A percentile compares a stretch with the other conserved stretches of the same genome.
These are phyloP conservation scores for Candida gorgasii DNA, from an alignment of 805 yeast genomes.

Conservation along the genomic window DNA sequence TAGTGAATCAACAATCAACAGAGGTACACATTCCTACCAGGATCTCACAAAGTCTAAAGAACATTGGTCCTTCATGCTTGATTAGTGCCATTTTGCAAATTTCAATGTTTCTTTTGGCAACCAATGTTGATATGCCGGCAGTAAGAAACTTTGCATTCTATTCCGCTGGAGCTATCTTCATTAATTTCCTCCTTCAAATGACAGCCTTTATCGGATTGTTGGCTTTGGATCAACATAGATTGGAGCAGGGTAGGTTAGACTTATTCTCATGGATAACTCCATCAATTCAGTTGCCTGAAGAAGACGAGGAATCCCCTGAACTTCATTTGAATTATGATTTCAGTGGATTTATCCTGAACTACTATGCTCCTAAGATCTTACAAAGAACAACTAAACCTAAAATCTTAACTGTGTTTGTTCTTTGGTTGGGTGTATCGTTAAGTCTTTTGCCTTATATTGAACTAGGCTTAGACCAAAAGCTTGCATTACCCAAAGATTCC, in stretches of 20 bases:
- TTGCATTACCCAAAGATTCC: slow-evolving; percentile 83
- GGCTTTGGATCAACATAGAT: slow-evolving; percentile 62
- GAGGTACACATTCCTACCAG: slow-evolving; percentile 47
- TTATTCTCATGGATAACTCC: slow-evolving; percentile 55
- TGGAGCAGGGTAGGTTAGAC: slow-evolving; percentile 61
- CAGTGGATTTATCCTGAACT: slow-evolving; percentile 39
- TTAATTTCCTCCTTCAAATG: slow-evolving; percentile 76
- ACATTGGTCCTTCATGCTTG: slow-evolving; percentile 85
- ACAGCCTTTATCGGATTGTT: slow-evolving; percentile 78
- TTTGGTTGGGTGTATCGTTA: slow-evolving; percentile 69
- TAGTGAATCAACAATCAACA: slow-evolving; percentile 26
- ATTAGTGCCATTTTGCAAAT: slow-evolving; percentile 76
- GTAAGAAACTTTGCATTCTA: slow-evolving; percentile 90
- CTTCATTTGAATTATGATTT: slow-evolving; percentile 24
- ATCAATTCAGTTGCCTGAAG: slow-evolving; percentile 14
- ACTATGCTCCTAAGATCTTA: slow-evolving; percentile 63
- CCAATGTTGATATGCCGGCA: slow-evolving; percentile 91
- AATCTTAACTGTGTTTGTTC: slow-evolving; percentile 54
- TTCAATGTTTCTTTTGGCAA: slow-evolving; percentile 76
- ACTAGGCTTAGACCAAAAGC: slow-evolving; percentile 85
- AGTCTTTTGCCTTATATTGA: slow-evolving; percentile 66
- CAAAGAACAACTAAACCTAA: slow-evolving; percentile 45
- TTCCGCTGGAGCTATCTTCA: slow-evolving; percentile 80
- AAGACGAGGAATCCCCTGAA: slow-evolving; percentile 1
- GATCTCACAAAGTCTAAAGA: slow-evolving; percentile 62